phyloP scores from a whole-genome alignment of 106 monocot genomes.

The Apostasia shenzhenica region DNA sequence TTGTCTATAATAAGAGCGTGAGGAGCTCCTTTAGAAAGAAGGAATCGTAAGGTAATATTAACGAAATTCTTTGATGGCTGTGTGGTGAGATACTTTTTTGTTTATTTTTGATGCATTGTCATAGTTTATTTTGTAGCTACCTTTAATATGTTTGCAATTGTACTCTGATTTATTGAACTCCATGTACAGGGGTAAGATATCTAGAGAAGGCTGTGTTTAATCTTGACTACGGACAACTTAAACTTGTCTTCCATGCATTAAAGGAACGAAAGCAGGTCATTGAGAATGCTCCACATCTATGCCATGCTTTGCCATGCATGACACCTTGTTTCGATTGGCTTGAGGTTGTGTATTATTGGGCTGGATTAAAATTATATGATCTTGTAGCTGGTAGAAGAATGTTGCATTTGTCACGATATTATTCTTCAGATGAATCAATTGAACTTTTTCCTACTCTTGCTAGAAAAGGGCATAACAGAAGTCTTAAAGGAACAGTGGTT shows the following conservation, averaged over 20 bases:
- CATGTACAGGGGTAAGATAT: constrained; percentile 77
- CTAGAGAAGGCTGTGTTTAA: constrained; percentile 96
- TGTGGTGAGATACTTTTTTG: neutral
- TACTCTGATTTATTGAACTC: constrained; percentile 7
- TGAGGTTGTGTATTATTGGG: constrained; percentile 85
- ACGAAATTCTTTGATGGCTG: no score
- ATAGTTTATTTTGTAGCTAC: no score
- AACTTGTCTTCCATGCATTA: constrained; percentile 97
- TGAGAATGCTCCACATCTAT: constrained; percentile 92
- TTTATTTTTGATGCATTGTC: neutral
- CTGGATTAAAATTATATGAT: constrained; percentile 87
- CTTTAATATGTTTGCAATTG: neutral
- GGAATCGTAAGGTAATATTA: no score
- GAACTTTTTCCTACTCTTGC: constrained; percentile 95
- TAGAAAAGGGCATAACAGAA: constrained; percentile 53
- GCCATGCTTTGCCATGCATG: constrained; percentile 95
- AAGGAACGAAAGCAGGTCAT: constrained; percentile 94
- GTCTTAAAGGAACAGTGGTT: constrained; percentile 92
- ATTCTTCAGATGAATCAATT: constrained; percentile 79
- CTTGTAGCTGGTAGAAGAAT: constrained; percentile 83
- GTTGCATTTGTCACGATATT: constrained; percentile 93
- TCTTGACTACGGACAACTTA: constrained; percentile 93
- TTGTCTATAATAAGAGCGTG: no score
- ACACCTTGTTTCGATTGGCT: constrained; percentile 99
- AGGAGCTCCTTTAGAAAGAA: no score